Percentiles rank a stretch among this genome's conserved stretches.
phyloP scores from a whole-genome alignment of 768 basidiomycete species.

The Tubosaeta sp. region DNA sequence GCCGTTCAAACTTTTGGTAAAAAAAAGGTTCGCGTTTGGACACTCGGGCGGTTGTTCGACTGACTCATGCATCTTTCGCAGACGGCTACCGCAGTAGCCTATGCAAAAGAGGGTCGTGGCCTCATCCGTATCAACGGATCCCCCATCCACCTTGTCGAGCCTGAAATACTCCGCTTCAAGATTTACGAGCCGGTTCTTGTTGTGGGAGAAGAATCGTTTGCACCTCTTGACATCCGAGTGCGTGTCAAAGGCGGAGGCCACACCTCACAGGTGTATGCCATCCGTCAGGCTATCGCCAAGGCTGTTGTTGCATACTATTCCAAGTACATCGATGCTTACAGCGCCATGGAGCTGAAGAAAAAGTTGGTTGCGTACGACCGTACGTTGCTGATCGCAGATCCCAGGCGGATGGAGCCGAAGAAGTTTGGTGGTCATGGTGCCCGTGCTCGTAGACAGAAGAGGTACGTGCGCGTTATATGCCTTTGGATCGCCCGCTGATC shows the following conservation, averaged over 20 bases:
- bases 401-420: conserved; percentile 98
- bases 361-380: conserved; percentile 94
- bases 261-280: conserved; percentile 97
- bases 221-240: conserved; percentile 89
- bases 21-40: conserved; percentile 77
- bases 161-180: conserved; percentile 95
- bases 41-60: not conserved
- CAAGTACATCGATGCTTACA: conserved; percentile 97
- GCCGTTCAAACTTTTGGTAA: conserved; percentile 99
- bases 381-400: conserved; percentile 86
- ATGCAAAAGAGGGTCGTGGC: conserved; percentile 94
- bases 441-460: conserved; percentile 97
- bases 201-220: conserved; percentile 84
- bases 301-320: conserved; percentile 97
- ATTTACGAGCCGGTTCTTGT: conserved; percentile 97
- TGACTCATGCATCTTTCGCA: conserved; percentile 29
- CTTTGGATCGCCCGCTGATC: conserved; percentile 10
- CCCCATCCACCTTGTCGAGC: conserved; percentile 93
- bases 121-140: conserved; percentile 96
- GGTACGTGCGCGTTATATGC: conserved; percentile 39
- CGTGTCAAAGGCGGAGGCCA: conserved; percentile 99
- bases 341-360: conserved; percentile 97
- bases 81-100: conserved; percentile 98
- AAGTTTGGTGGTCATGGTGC: conserved; percentile 99
- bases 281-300: conserved; percentile 98